These are phyloP conservation scores for Candida easanensis DNA, from an alignment of 805 yeast species.

Conservation along the genomic window DNA sequence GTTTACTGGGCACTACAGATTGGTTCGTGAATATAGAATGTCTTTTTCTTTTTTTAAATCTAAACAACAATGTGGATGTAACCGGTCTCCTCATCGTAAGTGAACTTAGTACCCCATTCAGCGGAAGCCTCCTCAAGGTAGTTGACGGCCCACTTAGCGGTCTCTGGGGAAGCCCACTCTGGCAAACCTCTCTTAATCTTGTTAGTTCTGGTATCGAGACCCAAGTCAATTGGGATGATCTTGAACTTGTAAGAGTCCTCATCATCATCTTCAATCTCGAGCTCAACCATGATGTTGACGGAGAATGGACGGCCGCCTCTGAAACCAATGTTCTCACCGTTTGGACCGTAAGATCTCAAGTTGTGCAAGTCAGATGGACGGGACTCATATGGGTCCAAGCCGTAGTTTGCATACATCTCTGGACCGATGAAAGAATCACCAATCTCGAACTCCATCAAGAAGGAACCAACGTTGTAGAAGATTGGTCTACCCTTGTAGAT, in stretches of 20 bases:
- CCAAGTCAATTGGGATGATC: conserved; percentile 28
- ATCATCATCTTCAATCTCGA: conserved; percentile 22
- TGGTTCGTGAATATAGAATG: too few relatives aligned
- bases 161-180: conserved; percentile 22
- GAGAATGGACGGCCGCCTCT: conserved; percentile 27
- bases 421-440: conserved; percentile 27
- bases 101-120: conserved; percentile 26
- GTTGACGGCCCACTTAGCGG: conserved; percentile 25
- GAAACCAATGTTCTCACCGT: conserved; percentile 28
- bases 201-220: conserved; percentile 22
- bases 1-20: too few relatives aligned
- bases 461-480: conserved; percentile 28
- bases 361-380: conserved; percentile 30
- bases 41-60: conserved; percentile 1
- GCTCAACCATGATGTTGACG: conserved; percentile 26
- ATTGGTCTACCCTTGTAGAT: conserved; percentile 28
- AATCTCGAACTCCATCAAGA: conserved; percentile 29
- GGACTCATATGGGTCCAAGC: conserved; percentile 21
- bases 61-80: conserved; percentile 11
- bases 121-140: conserved; percentile 25
- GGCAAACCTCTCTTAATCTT: conserved; percentile 29
- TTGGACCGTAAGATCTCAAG: conserved; percentile 26
- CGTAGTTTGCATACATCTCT: conserved; percentile 28
- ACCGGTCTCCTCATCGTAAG: conserved; percentile 20
- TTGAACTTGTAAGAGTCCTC: conserved; percentile 19